Evolutionary conservation across 192 early-diverging fungal genomes (phyloP).

Genomic region (Entomortierella chlamydospora): DNA sequence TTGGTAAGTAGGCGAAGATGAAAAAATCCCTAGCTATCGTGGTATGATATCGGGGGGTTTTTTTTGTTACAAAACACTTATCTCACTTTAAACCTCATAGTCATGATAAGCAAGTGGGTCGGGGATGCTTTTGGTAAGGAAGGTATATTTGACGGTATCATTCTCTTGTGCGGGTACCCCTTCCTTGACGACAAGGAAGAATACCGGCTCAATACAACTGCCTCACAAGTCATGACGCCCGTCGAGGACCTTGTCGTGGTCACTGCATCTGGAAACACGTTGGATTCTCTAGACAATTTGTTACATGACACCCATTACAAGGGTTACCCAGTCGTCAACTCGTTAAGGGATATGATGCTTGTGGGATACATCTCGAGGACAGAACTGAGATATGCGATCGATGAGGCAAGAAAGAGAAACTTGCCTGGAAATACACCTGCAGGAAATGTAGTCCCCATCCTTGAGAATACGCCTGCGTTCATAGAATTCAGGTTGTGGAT

Average conservation of each 20-base stretch:
- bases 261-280: constrained; percentile 52
- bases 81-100: constrained; percentile 25
- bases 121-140: constrained; percentile 81
- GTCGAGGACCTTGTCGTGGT: constrained; percentile 72
- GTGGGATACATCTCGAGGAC: constrained; percentile 78
- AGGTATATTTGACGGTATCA: constrained; percentile 70
- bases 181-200: constrained; percentile 73
- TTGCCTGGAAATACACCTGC: constrained; percentile 47
- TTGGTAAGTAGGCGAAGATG: constrained; percentile 59
- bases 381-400: constrained; percentile 64
- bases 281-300: constrained; percentile 58
- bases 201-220: constrained; percentile 60
- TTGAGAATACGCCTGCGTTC: constrained; percentile 46
- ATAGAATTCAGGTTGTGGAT: constrained; percentile 77
- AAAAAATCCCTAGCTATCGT: too few relatives aligned
- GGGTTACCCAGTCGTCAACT: constrained; percentile 81
- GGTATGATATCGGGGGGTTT: too few relatives aligned
- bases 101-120: constrained; percentile 83
- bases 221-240: constrained; percentile 71
- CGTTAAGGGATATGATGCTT: constrained; percentile 65
- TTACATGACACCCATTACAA: constrained; percentile 69
- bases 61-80: neutral
- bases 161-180: constrained; percentile 73
- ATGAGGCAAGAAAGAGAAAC: constrained; percentile 37
- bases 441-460: constrained; percentile 47